Base-by-base conservation (phyloP, 371 early-diverging fungal species). In the Syncephalastrum monosporum region DNA sequence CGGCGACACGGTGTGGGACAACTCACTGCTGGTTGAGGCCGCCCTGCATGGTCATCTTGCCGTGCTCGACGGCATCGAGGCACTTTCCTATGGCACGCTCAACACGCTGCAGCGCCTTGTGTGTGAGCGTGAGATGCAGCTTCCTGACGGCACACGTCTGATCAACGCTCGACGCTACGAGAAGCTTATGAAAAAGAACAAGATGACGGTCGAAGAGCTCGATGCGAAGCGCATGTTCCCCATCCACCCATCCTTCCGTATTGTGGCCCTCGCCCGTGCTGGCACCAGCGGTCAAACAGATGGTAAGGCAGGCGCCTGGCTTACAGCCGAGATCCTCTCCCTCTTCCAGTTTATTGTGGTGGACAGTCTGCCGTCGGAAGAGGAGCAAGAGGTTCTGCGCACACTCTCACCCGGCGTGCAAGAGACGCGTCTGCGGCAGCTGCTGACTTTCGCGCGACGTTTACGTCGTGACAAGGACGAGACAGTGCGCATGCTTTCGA, bases 1-100 rank as follows among this genome's bases (percentile, higher is more conserved):
- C 5, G 93, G 93, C 50, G 89, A 91, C 38, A 93, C 93, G 2
- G 69, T 85, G 14, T 86, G 88, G 86, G 85, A 85, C 60, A 85
- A 86, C 63, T 87, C 90, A 1, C 77, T 84, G 3, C 69, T 91
- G 10, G 87, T 92, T 6, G 83, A 84, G 56, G 93, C 91, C 14
- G 90, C 91, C 21, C 67, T 91, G 21, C 78, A 79, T 14, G 93
- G 93, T 25, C 77, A 79, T 15, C 60, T 91, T 43, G 91, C 89
- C 21, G 77, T 92, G 0, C 69, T 92, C 59, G 93, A 92, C 61
- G 89, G 85, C 17, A 83, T 91, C 44, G 90, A 92, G 21, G 84
- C 86, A 0, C 72, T 91, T 17, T 80, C 87, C 0, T 85, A 84
- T 57, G 91, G 89, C 23, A 87, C 88, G 0, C 68, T 92, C 42